Percentiles rank a stretch among this genome's conserved stretches.
Evolutionary conservation across 495 filamentous ascomycete species (phyloP).

Genomic region (Aspergillus ellipticus): DNA sequence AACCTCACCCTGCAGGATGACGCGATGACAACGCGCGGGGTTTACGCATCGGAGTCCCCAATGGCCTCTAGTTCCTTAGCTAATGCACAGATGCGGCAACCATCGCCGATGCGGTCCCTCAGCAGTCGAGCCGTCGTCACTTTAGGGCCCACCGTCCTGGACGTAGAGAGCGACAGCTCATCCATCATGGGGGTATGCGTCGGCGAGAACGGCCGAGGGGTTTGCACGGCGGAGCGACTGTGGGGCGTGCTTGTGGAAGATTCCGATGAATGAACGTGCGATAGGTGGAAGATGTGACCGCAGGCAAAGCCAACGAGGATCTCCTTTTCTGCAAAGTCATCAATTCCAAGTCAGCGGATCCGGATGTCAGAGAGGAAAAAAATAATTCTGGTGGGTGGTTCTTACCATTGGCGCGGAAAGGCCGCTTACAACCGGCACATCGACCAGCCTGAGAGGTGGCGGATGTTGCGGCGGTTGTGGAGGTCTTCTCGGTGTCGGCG

Average conservation of each 20-base stretch:
- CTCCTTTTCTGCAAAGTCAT: conserved; percentile 53
- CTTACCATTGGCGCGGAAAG: conserved; percentile 53
- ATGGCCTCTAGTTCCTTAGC: conserved; percentile 38
- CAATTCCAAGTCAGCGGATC: neutral
- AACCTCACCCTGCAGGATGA: neutral
- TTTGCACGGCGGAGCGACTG: conserved; percentile 21
- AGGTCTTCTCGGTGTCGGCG: conserved; percentile 19
- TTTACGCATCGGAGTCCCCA: conserved; percentile 20
- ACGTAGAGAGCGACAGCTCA: conserved; percentile 26
- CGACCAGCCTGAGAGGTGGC: conserved; percentile 27
- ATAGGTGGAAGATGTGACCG: conserved; percentile 85
- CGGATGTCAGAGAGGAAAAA: no score
- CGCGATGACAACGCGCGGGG: neutral
- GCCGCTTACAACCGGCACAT: conserved; percentile 59
- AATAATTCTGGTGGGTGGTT: no score
- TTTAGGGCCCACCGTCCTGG: conserved; percentile 72
- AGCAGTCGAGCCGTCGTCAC: conserved; percentile 84
- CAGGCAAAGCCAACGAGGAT: conserved; percentile 89
- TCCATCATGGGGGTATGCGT: conserved; percentile 21
- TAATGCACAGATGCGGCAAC: conserved; percentile 64
- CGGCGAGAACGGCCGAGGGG: conserved; percentile 27
- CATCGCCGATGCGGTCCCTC: conserved; percentile 62
- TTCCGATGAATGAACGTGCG: conserved; percentile 59
- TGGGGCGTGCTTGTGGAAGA: conserved; percentile 23
- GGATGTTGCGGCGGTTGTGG: neutral